Percentiles rank a stretch among this genome's conserved stretches.
Evolutionary conservation across 768 basidiomycete genomes (phyloP).

Genomic region (Rhodosporidiobolus odoratus): DNA sequence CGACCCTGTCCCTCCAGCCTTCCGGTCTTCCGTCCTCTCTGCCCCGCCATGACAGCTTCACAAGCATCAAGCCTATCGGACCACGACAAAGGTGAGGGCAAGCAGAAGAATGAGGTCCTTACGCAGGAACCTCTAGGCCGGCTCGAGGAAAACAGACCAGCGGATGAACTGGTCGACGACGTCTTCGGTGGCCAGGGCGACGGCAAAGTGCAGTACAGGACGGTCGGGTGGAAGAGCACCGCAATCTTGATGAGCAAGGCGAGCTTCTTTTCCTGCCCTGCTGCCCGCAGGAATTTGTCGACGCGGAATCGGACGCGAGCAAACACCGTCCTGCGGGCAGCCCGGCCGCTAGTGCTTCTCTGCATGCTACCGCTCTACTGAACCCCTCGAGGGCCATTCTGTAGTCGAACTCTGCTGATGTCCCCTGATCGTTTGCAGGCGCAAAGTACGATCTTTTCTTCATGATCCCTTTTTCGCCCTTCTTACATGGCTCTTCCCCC

Average conservation of each 20-base stretch:
- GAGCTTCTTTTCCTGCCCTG: not conserved
- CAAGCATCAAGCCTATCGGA: no score
- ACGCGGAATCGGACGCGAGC: not conserved
- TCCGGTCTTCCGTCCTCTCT: no score
- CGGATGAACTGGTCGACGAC: slow-evolving; percentile 12
- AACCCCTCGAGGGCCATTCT: not conserved
- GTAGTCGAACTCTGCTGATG: not conserved
- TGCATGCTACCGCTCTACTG: no score
- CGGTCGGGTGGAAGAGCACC: slow-evolving; percentile 27
- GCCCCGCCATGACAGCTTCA: no score
- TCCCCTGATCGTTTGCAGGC: not conserved
- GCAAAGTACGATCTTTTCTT: not conserved
- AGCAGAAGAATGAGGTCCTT: no score
- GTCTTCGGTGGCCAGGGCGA: slow-evolving; percentile 25
- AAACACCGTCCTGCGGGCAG: no score
- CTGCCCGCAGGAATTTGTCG: not conserved
- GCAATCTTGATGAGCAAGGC: slow-evolving; percentile 22
- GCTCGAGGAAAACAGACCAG: not conserved
- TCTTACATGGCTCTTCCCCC: not conserved
- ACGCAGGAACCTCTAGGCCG: no score
- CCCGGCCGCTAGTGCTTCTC: not conserved
- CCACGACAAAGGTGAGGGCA: no score
- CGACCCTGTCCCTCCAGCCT: no score
- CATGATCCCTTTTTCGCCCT: not conserved
- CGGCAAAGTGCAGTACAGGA: slow-evolving; percentile 19